These are phyloP conservation scores for Gillenia trifoliata DNA, from an alignment of 306 rosid genomes.

Conservation along the genomic window DNA sequence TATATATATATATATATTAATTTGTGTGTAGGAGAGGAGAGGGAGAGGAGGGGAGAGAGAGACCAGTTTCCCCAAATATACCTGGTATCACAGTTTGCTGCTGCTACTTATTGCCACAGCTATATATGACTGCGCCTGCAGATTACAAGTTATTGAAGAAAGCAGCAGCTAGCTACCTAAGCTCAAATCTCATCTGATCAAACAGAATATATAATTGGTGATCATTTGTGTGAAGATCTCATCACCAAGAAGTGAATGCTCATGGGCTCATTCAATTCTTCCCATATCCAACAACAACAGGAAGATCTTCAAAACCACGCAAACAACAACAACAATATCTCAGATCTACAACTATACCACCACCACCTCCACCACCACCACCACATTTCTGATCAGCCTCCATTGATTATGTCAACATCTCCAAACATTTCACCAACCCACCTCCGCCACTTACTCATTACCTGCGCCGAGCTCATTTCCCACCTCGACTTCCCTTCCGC, in stretches of 20 bases:
- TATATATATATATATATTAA: background rate
- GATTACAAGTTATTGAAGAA: background rate
- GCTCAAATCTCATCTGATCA: background rate
- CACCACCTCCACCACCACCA: background rate
- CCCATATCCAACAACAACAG: conserved; percentile 18
- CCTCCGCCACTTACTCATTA: conserved; percentile 38
- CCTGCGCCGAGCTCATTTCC: conserved; percentile 41
- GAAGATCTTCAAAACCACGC: background rate
- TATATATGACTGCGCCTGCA: conserved; percentile 9
- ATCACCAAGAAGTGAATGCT: conserved; percentile 9
- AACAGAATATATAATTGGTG: background rate
- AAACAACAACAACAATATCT: background rate
- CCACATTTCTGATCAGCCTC: conserved; percentile 2
- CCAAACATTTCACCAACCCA: conserved; percentile 10
- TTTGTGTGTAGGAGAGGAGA: background rate
- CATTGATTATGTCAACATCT: background rate
- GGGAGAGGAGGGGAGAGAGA: conserved; percentile 2
- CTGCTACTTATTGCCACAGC: conserved; percentile 8
- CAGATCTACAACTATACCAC: conserved; percentile 20
- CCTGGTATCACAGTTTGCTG: conserved; percentile 13
- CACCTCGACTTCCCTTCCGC: conserved; percentile 40
- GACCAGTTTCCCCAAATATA: conserved; percentile 22
- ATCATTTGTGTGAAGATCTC: background rate
- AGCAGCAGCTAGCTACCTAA: conserved; percentile 2
- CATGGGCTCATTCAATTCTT: conserved; percentile 38